phyloP scores from a whole-genome alignment of 108 stramenopile species.

The Nannochloropsis granulata region DNA sequence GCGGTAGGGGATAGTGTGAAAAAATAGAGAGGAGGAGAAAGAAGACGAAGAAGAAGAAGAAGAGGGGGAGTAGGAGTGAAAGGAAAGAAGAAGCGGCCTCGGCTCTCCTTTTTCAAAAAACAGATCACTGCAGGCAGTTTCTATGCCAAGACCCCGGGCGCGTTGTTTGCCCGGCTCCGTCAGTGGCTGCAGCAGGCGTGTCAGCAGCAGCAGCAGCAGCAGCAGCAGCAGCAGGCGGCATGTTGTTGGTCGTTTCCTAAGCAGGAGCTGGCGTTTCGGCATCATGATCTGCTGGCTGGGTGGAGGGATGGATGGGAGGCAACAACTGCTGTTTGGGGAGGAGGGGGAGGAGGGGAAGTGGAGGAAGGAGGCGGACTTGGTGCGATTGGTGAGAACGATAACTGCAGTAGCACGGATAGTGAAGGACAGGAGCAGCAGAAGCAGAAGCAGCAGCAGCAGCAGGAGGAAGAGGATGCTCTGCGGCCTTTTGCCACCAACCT shows the following conservation, averaged over 20 bases:
- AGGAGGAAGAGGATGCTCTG: not conserved
- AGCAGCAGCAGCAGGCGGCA: not conserved
- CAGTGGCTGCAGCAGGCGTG: not conserved
- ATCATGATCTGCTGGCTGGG: not conserved
- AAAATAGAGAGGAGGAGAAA: not conserved
- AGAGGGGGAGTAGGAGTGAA: not conserved
- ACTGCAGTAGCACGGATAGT: not conserved
- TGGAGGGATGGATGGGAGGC: not conserved
- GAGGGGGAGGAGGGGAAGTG: not conserved
- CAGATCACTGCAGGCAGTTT: not conserved
- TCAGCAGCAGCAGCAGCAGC: not conserved
- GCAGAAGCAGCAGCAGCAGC: not conserved
- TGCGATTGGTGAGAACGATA: not conserved
- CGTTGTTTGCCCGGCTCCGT: not conserved
- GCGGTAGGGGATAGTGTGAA: not conserved
- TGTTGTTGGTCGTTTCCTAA: not conserved
- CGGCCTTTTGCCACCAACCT: not conserved
- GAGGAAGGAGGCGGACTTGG: not conserved
- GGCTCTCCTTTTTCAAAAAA: not conserved
- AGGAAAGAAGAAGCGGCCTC: not conserved
- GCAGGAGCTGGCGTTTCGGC: not conserved
- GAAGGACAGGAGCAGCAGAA: not conserved
- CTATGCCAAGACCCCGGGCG: not conserved
- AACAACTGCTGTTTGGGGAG: not conserved
- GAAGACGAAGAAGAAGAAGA: not conserved